Base-by-base conservation (phyloP, 352 stramenopile species). In the Phytophthora hibernalis region DNA sequence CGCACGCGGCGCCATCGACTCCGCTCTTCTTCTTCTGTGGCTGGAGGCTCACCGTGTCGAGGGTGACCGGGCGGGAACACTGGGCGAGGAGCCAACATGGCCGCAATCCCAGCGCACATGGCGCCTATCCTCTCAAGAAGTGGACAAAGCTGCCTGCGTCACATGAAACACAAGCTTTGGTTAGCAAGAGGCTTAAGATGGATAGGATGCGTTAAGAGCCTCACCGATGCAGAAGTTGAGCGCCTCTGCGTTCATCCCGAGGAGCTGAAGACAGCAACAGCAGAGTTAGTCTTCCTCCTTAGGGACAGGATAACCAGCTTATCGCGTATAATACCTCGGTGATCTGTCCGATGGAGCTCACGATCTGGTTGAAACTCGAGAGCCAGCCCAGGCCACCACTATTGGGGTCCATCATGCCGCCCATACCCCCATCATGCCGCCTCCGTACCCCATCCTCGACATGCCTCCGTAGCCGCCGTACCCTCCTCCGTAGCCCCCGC, bases 111-210 rank as follows among this genome's bases (percentile, higher is more conserved):
- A 1, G 83, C 84, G 24, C 80, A 91, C 82, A 93, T 91, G 43
- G 76, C 82, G 54, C 80, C 83, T 79, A 93, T 92, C 42, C 85
- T 77, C 67, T 95, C n/a, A 93, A 54, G 56, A 93, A 95, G 52
- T 95, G 76, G 8, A 95, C 83, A 63, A 92, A 95, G 54, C 83
- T 93, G 5, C 80, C 81, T 88, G 54, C 13, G 54, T n/a, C 12
- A 38, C 16, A 33, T 11, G 2, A 16, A 47, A 59, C n/a, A n/a
- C n/a, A 48, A 28, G 18, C 35, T 33, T 5, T 35, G 35, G 37
- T 62, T 56, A 60, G 28, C 16, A 54, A 45, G 16, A 15, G 6
- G 1, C 37, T 38, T 38, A 38, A 13, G 9, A 8, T 38, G 15
- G 13, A 20, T 20, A 43, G n/a, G n/a, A 20, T 18, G 16, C 33